phyloP scores from a whole-genome alignment of 177 flowering plant species.

The Vitis hybrid region DNA sequence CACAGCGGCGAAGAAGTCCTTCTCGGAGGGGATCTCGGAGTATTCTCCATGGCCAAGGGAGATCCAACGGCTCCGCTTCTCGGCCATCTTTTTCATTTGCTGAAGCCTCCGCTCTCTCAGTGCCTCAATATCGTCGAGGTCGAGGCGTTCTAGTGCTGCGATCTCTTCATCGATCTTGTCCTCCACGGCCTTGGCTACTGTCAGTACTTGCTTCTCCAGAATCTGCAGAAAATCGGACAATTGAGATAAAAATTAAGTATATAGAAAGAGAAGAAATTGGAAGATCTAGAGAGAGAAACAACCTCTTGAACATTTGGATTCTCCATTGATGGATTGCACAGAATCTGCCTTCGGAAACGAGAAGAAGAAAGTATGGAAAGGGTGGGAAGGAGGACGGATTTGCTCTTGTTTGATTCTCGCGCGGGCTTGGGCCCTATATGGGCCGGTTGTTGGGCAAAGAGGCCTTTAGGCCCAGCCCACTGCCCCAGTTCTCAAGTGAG shows the following conservation, averaged over 20 bases:
- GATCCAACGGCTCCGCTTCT: slow-evolving; percentile 89
- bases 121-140: slow-evolving; percentile 79
- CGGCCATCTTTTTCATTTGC: slow-evolving; percentile 98
- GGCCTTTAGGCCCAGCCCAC: not conserved
- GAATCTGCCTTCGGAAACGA: not conserved
- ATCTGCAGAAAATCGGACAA: slow-evolving; percentile 36
- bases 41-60: slow-evolving; percentile 94
- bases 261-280: too few relatives aligned
- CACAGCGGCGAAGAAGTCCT: slow-evolving; percentile 87
- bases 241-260: too few relatives aligned
- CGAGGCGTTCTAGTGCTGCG: slow-evolving; percentile 73
- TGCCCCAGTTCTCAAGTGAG: not conserved
- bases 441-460: not conserved
- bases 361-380: not conserved
- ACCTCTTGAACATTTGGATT: slow-evolving; percentile 51
- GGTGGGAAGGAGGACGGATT: not conserved
- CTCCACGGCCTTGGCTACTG: slow-evolving; percentile 91
- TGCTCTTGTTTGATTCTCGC: not conserved
- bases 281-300: too few relatives aligned
- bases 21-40: slow-evolving; percentile 79
- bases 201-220: slow-evolving; percentile 78
- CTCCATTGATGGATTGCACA: slow-evolving; percentile 29
- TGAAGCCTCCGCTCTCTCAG: slow-evolving; percentile 81
- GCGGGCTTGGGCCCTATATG: too few relatives aligned
- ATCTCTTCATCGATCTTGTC: slow-evolving; percentile 93